Evolutionary conservation across 805 yeast species (phyloP), one percentile per base, ranked within the genome.

Genomic region (Suhomyces emberorum): DNA sequence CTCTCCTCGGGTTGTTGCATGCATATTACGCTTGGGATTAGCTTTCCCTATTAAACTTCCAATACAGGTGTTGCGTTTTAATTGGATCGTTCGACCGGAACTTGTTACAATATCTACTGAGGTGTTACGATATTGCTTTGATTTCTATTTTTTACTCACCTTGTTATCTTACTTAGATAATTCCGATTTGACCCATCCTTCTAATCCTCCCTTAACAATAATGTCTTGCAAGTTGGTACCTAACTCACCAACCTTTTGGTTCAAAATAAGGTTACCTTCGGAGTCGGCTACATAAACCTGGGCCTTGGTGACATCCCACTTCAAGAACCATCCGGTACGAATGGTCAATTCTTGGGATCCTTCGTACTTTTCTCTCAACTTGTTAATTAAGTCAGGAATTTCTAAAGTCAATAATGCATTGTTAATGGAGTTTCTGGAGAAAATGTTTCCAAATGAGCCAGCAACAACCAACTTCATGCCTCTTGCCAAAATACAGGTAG

Each of bases 391-490:
- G 11, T 80, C 83, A 27, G 99, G 99, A 43, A 93, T 84, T 63
- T 93, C 98, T 49, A 93, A 73, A 2, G 98, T 91, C 54, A 93
- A 70, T 40, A 93, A 72, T 1, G 98, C 99, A 59, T 93, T 93
- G 73, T 93, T 93, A 63, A 95, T 93, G 39, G 95, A 81, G 71
- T 93, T 93, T 69, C 99, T 79, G 38, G 89, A 83, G 67, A 93
- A 93, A 52, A 91, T 93, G 70, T 93, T 95, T 54, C 97, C 96
- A 57, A 93, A 93, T 1, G 98, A 91, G 22, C 99, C 99, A 10
- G 96, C 85, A 41, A 95, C 96, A 15, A 93, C 95, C 48, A 93
- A 70, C 49, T 80, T 79, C 75, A 93, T 88, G 47, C 88, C 98
- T 54, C 95, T 79, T 28, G 98, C 98, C 47, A 93, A 72, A 41